Conservation (phyloP, 179 eudicot species). For the Vitellaria paradoxa region DNA sequence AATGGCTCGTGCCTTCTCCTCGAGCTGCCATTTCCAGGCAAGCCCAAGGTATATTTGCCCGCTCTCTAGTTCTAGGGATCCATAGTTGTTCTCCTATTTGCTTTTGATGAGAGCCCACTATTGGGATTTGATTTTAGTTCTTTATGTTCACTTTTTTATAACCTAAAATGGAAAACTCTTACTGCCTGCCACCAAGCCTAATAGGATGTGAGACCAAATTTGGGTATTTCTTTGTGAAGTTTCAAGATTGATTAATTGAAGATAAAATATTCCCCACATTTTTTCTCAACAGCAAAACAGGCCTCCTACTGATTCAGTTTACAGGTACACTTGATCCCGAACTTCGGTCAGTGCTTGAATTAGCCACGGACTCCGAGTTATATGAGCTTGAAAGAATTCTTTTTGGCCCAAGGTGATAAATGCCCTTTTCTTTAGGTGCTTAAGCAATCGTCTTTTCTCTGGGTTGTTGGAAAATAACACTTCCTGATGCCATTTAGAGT, state of each 20-base stretch:
- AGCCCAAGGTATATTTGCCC: constrained; percentile 3
- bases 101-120: background rate
- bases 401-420: constrained; percentile 73
- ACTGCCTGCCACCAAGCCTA: background rate
- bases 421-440: background rate
- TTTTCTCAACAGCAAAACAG: background rate
- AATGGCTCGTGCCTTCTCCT: constrained; percentile 6
- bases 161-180: too few relatives aligned
- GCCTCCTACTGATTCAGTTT: background rate
- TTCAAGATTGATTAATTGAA: background rate
- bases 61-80: background rate
- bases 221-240: background rate
- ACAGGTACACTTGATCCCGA: constrained; percentile 62
- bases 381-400: constrained; percentile 73
- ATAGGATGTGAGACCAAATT: background rate
- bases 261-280: background rate
- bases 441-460: background rate
- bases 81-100: background rate
- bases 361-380: constrained; percentile 77
- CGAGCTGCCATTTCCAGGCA: constrained; percentile 9
- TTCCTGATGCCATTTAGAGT: background rate
- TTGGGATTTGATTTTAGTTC: background rate
- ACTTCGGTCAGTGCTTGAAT: constrained; percentile 68
- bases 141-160: background rate
- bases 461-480: background rate